Percentiles rank a stretch among this genome's conserved stretches.
These are phyloP conservation scores for Anastatica hierochuntica DNA, from an alignment of 345 rosid genomes.

Conservation along the genomic window DNA sequence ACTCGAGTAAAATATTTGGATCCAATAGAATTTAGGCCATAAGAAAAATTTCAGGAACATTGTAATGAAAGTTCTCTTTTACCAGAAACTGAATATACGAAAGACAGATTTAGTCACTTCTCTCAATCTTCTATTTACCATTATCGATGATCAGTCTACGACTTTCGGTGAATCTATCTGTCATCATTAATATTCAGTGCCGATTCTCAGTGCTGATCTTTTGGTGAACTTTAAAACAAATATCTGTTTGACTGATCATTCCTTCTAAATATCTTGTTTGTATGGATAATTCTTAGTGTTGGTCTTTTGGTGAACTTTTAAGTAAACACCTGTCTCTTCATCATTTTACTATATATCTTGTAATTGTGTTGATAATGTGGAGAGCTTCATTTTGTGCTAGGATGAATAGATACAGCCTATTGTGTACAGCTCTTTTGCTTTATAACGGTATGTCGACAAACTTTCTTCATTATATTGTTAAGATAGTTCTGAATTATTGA, in stretches of 20 bases:
- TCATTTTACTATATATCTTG: too few species aligned
- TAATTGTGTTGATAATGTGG: not conserved
- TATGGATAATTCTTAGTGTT: too few species aligned
- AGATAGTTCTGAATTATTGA: not conserved
- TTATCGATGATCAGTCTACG: slow-evolving; percentile 2
- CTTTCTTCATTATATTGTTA: not conserved
- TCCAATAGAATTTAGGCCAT: too few species aligned
- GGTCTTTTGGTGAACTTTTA: not conserved
- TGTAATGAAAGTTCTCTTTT: too few species aligned
- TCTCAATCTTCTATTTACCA: not conserved
- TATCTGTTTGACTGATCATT: too few species aligned
- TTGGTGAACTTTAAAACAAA: too few species aligned
- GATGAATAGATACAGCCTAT: too few species aligned
- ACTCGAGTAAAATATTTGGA: too few species aligned
- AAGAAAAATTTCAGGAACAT: too few species aligned
- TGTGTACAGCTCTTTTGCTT: not conserved
- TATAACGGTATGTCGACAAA: not conserved
- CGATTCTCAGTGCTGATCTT: slow-evolving; percentile 6
- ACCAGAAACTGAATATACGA: too few species aligned
- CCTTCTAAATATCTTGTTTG: too few species aligned
- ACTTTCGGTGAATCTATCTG: slow-evolving; percentile 12
- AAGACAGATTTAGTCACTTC: not conserved
- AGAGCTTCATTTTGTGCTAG: not conserved
- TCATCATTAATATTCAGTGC: slow-evolving; percentile 16
- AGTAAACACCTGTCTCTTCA: too few species aligned